These are phyloP conservation scores for Sarocladium strictum DNA, from an alignment of 2,329 filamentous ascomycete species.

Conservation along the genomic window DNA sequence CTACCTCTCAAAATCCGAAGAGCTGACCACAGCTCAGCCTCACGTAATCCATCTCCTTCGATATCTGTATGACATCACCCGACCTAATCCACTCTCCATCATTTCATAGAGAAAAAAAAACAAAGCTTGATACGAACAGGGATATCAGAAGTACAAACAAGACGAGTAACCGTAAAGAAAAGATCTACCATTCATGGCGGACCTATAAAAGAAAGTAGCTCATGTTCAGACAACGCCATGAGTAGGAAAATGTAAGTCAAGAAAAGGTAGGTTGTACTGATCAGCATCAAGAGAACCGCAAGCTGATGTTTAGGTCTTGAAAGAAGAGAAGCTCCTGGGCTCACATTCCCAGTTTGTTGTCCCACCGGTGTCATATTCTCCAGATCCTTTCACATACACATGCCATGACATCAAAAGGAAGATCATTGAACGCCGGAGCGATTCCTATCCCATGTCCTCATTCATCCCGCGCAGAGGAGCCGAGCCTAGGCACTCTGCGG, in stretches of 20 bases:
- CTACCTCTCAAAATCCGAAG: too few relatives aligned
- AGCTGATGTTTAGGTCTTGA: too few relatives aligned
- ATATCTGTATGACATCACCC: neutral
- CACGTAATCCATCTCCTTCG: too few relatives aligned
- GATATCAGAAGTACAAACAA: neutral
- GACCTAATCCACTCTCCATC: neutral
- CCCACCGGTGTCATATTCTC: neutral
- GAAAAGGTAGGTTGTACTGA: too few relatives aligned
- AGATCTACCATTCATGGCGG: too few relatives aligned
- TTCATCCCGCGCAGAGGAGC: neutral
- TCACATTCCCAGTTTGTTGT: neutral
- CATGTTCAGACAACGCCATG: too few relatives aligned
- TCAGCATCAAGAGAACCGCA: too few relatives aligned
- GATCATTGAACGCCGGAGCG: neutral
- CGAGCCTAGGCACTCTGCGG: conserved; percentile 7
- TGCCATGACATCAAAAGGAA: neutral
- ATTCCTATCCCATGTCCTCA: neutral
- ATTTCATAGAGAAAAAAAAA: neutral
- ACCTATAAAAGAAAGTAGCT: too few relatives aligned
- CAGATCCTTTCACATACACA: neutral
- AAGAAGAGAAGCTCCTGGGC: neutral
- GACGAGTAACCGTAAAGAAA: neutral
- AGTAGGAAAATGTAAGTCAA: too few relatives aligned
- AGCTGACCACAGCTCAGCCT: too few relatives aligned
- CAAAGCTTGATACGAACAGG: neutral